These are phyloP conservation scores for Penicillium sp. DNA, from an alignment of 2,329 filamentous ascomycete species.

Conservation along the genomic window DNA sequence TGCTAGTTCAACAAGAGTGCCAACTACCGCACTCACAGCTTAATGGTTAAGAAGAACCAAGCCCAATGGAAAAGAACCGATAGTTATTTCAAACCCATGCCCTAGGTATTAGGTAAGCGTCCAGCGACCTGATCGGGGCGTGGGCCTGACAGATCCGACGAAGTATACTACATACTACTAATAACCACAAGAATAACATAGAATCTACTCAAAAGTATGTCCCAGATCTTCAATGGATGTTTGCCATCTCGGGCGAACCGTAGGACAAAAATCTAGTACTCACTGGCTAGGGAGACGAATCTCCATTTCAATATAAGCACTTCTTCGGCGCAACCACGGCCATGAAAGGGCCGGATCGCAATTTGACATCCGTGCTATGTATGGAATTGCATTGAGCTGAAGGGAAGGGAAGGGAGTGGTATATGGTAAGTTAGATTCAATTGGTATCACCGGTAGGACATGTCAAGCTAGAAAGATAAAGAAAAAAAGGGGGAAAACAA, in stretches of 20 bases:
- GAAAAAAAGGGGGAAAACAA: background rate
- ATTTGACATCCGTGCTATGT: slow-evolving; percentile 93
- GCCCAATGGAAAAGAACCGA: background rate
- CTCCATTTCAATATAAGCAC: slow-evolving; percentile 70
- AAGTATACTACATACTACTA: too few relatives aligned
- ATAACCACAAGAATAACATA: too few relatives aligned
- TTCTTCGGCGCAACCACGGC: slow-evolving; percentile 98
- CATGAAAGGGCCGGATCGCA: slow-evolving; percentile 80
- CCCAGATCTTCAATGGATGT: slow-evolving; percentile 46
- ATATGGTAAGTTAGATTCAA: background rate
- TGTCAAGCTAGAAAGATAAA: background rate
- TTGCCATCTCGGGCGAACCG: slow-evolving; percentile 35
- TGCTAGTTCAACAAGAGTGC: too few relatives aligned
- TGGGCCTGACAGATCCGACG: too few relatives aligned
- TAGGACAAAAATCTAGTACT: slow-evolving; percentile 46
- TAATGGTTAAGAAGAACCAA: too few relatives aligned
- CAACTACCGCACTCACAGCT: too few relatives aligned
- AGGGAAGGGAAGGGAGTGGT: slow-evolving; percentile 17
- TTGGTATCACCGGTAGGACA: slow-evolving; percentile 1
- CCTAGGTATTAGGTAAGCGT: too few relatives aligned
- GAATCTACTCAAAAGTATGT: slow-evolving; percentile 27
- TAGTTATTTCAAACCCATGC: background rate
- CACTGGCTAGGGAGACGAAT: slow-evolving; percentile 32
- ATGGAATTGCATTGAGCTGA: too few relatives aligned
- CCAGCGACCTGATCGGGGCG: too few relatives aligned